A percentile compares a stretch with the other conserved stretches of the same genome.
phyloP scores from a whole-genome alignment of 78 protist species.

The Planoprotostelium fungivorum region DNA sequence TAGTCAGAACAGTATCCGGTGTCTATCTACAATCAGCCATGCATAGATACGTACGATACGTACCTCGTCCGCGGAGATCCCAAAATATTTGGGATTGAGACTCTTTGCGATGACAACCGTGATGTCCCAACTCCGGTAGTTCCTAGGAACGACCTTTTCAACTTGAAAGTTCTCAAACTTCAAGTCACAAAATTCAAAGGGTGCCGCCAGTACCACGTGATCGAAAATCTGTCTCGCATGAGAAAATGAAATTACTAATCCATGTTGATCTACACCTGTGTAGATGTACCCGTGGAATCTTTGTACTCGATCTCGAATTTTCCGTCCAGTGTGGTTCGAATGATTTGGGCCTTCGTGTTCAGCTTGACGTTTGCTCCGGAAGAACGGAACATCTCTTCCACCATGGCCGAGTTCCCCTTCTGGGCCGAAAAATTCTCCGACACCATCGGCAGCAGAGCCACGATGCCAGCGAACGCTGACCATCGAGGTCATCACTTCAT shows the following conservation, averaged over 20 bases:
- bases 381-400: neutral
- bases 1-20: neutral
- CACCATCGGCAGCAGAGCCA: neutral
- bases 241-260: too few relatives aligned
- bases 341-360: neutral
- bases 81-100: neutral
- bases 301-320: neutral
- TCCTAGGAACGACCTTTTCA: neutral
- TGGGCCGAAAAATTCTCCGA: neutral
- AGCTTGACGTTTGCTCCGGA: neutral
- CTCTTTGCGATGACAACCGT: neutral
- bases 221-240: neutral
- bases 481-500: too few relatives aligned
- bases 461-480: neutral
- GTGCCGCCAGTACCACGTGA: neutral
- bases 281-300: neutral
- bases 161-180: neutral
- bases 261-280: neutral
- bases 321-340: neutral
- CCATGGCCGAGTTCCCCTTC: neutral
- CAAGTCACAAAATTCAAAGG: neutral
- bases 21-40: neutral
- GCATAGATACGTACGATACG: neutral
- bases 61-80: neutral
- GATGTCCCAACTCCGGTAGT: neutral